Evolutionary conservation across 1,139 yeast genomes (phyloP).

Genomic region (Petasospora rhodanensis): DNA sequence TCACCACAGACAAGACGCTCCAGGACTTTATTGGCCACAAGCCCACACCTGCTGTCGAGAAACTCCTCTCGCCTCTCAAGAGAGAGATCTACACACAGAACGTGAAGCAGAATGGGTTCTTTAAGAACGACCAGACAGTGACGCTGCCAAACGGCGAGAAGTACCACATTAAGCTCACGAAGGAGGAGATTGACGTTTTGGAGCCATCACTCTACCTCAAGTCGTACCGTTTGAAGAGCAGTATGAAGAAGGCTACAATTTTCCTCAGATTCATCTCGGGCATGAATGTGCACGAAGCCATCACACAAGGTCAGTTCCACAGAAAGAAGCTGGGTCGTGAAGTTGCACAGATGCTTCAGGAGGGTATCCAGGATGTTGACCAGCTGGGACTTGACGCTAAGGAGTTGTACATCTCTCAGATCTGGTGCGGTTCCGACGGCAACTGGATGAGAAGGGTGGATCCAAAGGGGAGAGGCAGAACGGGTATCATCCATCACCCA

Average conservation of each 20-base stretch:
- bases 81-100: slow-evolving; percentile 56
- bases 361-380: slow-evolving; percentile 68
- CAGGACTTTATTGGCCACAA: slow-evolving; percentile 38
- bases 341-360: slow-evolving; percentile 67
- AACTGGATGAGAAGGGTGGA: slow-evolving; percentile 68
- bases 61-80: slow-evolving; percentile 68
- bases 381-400: slow-evolving; percentile 42
- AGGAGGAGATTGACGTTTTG: slow-evolving; percentile 66
- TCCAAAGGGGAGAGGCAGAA: slow-evolving; percentile 86
- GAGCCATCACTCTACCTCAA: slow-evolving; percentile 81
- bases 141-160: slow-evolving; percentile 41
- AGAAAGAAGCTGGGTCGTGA: slow-evolving; percentile 78
- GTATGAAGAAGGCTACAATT: slow-evolving; percentile 83
- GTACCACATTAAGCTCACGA: slow-evolving; percentile 55
- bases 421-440: slow-evolving; percentile 95
- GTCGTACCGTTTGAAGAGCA: slow-evolving; percentile 76
- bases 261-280: slow-evolving; percentile 71
- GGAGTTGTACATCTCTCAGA: slow-evolving; percentile 66
- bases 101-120: slow-evolving; percentile 67
- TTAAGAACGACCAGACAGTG: slow-evolving; percentile 57
- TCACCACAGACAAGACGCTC: slow-evolving; percentile 35
- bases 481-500: slow-evolving; percentile 72
- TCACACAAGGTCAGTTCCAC: slow-evolving; percentile 89
- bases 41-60: slow-evolving; percentile 41
- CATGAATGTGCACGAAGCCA: slow-evolving; percentile 69